Base-by-base conservation (phyloP, 306 rosid species). In the Neltuma alba region DNA sequence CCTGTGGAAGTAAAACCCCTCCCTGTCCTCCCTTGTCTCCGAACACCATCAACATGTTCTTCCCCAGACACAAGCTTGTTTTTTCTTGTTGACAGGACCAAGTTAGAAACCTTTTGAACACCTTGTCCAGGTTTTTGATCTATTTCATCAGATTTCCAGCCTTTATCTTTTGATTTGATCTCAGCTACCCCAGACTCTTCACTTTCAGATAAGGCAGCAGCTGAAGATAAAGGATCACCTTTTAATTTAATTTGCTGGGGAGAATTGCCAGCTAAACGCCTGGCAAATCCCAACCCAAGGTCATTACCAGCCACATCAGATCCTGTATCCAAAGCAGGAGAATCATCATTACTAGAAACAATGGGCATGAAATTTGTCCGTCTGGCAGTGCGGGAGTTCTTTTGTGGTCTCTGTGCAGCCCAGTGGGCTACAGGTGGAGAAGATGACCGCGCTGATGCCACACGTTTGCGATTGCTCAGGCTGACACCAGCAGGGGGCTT, bases 21-120 rank as follows among this genome's bases (percentile, higher is more conserved):
- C n/a, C 96, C 94, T 48, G 94, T 90, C 87, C 98, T 96, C 78
- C 99, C 99, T 86, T 93, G 97, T 92, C 98, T 91, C 79, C 96
- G 91, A 78, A 93, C 91, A 84, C 98, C 96, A 86, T 96, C 98
- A 79, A 94, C 98, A 82, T 88, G 86, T 81, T 93, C 99, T 84
- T 93, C 99, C 78, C 94, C 97, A 66, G 88, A 79, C 76, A 87
- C 87, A 68, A 79, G 82, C 86, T 89, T 96, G 85, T 86, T 93
- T 86, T 93, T 96, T 87, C 93, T 90, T 45, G 91, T 79, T n/a
- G 96, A 81, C 63, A 89, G 76, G 74, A 88, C 86, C 81, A 92
- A 23, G 64, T 84, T 45, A 63, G 97, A 85, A 74, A 85, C 86
- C 84, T 96, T 96, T 61, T 88, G 96, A 86, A 89, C 82, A 81